A percentile compares a stretch with the other conserved stretches of the same genome.
Evolutionary conservation across 2,329 filamentous ascomycete species (phyloP).

Genomic region (Ilyonectria robusta): DNA sequence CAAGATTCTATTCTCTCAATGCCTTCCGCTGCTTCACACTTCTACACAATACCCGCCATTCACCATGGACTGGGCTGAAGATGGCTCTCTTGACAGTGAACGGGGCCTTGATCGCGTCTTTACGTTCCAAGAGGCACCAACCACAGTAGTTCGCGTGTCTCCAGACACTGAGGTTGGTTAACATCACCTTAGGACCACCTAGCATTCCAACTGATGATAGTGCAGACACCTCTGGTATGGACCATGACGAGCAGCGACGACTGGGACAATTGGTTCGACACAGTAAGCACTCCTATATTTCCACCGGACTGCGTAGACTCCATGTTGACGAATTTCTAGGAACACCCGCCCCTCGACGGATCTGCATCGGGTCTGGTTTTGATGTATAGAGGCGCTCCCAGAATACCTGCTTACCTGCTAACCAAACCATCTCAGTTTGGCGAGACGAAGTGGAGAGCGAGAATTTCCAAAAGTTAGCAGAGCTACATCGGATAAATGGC

Average conservation of each 20-base stretch:
- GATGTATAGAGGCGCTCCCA: neutral
- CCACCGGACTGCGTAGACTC: no score
- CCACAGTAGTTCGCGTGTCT: neutral
- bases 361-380: slow-evolving; percentile 9
- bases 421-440: neutral
- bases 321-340: neutral
- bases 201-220: neutral
- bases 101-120: slow-evolving; percentile 6
- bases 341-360: slow-evolving; percentile 15
- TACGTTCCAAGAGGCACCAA: neutral
- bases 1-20: no score
- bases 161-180: neutral
- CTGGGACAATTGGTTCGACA: slow-evolving; percentile 22
- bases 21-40: no score
- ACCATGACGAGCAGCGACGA: neutral
- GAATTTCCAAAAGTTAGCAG: neutral
- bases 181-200: no score
- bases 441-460: neutral
- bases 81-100: slow-evolving; percentile 4
- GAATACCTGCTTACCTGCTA: neutral
- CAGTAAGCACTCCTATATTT: neutral
- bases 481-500: neutral
- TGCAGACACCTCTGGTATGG: slow-evolving; percentile 13
- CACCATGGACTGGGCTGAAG: slow-evolving; percentile 26
- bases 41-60: no score